These are phyloP conservation scores for Fusarium incarnatum DNA, from an alignment of 2,329 filamentous ascomycete genomes.

Conservation along the genomic window DNA sequence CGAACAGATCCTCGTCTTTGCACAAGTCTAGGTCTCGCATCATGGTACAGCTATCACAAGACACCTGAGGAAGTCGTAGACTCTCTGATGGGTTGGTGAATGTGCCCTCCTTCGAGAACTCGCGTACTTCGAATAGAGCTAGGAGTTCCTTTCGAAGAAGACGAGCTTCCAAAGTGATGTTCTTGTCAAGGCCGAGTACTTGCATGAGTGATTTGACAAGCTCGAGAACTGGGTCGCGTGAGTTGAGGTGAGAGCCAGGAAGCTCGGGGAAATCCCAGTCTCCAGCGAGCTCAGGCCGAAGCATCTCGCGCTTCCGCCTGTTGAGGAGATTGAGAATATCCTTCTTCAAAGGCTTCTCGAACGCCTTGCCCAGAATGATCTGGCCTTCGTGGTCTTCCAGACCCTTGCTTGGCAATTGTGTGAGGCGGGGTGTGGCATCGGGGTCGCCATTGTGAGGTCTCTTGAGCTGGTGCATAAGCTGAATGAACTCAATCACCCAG, in stretches of 20 bases:
- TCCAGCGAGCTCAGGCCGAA: conserved; percentile 86
- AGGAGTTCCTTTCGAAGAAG: conserved; percentile 90
- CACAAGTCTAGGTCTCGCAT: conserved; percentile 91
- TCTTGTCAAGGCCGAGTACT: conserved; percentile 89
- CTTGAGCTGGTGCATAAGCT: conserved; percentile 92
- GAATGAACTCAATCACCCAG: conserved; percentile 94
- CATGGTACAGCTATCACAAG: conserved; percentile 91
- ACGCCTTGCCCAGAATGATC: conserved; percentile 80
- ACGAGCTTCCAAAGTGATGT: conserved; percentile 87
- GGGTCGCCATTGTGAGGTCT: conserved; percentile 67
- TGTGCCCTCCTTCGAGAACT: conserved; percentile 88
- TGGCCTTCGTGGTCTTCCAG: conserved; percentile 69
- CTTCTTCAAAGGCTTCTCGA: conserved; percentile 91
- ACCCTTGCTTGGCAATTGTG: conserved; percentile 68
- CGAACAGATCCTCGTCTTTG: conserved; percentile 83
- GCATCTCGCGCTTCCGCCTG: conserved; percentile 86
- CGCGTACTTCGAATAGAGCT: conserved; percentile 89
- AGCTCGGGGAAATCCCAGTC: conserved; percentile 89
- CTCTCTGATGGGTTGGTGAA: conserved; percentile 87
- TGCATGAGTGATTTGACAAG: conserved; percentile 95
- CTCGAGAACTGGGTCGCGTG: conserved; percentile 81
- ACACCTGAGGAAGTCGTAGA: conserved; percentile 78
- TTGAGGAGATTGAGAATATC: conserved; percentile 85
- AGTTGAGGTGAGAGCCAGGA: conserved; percentile 72
- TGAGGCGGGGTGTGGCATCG: conserved; percentile 66